Base-by-base conservation (phyloP, 169 alveolate species). In the Toxoplasma gondii region DNA sequence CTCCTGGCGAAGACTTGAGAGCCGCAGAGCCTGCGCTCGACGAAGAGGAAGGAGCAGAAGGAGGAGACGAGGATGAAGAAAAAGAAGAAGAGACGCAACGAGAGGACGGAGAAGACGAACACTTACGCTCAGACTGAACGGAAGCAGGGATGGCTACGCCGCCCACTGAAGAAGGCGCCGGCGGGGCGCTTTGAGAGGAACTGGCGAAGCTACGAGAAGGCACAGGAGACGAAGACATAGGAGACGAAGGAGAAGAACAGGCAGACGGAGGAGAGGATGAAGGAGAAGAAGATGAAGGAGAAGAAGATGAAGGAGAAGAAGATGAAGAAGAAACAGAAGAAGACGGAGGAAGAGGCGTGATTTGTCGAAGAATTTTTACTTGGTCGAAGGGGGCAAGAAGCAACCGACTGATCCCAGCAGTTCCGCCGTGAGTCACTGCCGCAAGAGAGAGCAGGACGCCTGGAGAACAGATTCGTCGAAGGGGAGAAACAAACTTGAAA, bases 311-410 rank as follows among this genome's bases (percentile, higher is more conserved):
- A 7, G 45, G n/a, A 9, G 43, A 31, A n/a, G 27, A 24, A 31
- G 84, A 74, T 5, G 45, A 74, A 74, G 84, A n/a, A 2, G 43
- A 44, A 17, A 24, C 17, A 36, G 19, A 44, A n/a, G 45, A 31
- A 36, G 45, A n/a, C 24, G 0, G 84, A 36, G 43, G 84, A 9
- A n/a, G 43, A 19, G n/a, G 84, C 44, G 45, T 10, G 27, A 74
- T 16, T 44, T 74, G 84, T 16, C 44, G 22, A n/a, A 74, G 38
- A n/a, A 74, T 74, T 74, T 36, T 31, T n/a, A 31, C 49, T 36
- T 74, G 84, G 22, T 74, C 84, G 44, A 74, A n/a, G 22, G 84
- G 84, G 27, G 84, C 84, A 17, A 74, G 84, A 17, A 74, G 43
- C 1, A 74, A n/a, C 12, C 84, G 39, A 31, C 44, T 36, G 39